Evolutionary conservation across 2,329 filamentous ascomycete species (phyloP), one percentile per base, ranked within the genome.

Genomic region (Penicillium concentricum): DNA sequence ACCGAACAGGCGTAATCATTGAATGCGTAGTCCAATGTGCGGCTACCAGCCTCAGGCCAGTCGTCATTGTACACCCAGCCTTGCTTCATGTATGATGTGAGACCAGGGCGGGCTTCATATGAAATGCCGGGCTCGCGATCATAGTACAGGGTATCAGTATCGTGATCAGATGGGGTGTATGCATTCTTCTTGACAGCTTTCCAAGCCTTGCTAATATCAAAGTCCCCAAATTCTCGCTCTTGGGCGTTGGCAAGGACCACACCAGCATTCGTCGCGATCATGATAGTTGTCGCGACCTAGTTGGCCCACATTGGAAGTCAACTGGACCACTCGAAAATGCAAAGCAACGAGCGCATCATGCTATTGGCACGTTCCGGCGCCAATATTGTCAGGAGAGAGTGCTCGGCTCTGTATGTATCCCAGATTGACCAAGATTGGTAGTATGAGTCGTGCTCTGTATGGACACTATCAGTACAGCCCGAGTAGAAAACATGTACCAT

Each of bases 361-460:
- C 72, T 67, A 46, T 79, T 77, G 16, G 80, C 76, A 18, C 76
- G 70, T 50, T 80, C 78, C 0, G 79, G 79, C 0, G 78, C 78
- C 47, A 81, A 78, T 0, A 81, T 56, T 0, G 78, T 77, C 0
- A 81, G 62, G 0, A 81, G 66, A 0, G 77, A 78, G 54, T 81
- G 78, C 52, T 80, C 78, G 1, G 78, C 79, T 4, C 79, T 69
- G 59, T 79, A 81, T 0, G 79, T 81, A 51, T 81, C 79, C 79
- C 78, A 81, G 48, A 81, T 79, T 1, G 76, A 79, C 79, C 78
- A 81, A 0, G 77, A 80, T 58, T 81, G 79, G 57, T 80, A 80
- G 61, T 81, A 81, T 0, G 76, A 78, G 43, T 81, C 78, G 32
- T 75, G 70, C 5, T 61, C 68, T 10, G 67, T 66, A 43, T 79